Evolutionary conservation across 2,329 filamentous ascomycete genomes (phyloP), one percentile per base, ranked within the genome.

Genomic region (Orbilia oligospora): DNA sequence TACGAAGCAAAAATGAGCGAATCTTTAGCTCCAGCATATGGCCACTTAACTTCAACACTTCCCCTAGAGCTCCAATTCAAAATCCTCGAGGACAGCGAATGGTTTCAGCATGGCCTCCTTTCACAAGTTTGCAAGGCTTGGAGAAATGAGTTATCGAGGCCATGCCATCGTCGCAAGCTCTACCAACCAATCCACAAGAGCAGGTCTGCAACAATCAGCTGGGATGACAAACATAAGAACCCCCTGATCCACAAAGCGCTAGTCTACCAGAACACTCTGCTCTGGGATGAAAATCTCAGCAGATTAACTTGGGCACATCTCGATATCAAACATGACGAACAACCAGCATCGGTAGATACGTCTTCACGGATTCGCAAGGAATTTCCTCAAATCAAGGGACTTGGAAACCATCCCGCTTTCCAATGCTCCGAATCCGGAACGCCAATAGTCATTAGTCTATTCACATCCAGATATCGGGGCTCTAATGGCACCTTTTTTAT

Each of bases 51-150:
- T 20, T 55, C 41, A 18, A 48, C 38, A 22, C 58, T 77, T 12
- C 73, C 73, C 1, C 9, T 71, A 14, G 73, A 77, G 51, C 49
- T 77, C 1, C 73, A 77, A 64, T 71, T 68, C 46, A 55, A 63
- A n/a, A 71, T 77, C 20, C 73, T 77, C 33, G 61, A 67, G 27
- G 51, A 44, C 12, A 67, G 58, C 27, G 67, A 71, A 63, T 77
- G 73, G 73, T 64, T 67, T 56, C 73, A 77, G 53, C 73, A 71
- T 22, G 49, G 41, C 5, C 41, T 56, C 16, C 61, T 77, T 5
- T 71, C 73, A 9, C 67, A 71, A 30, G 73, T 77, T 22, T 77
- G 73, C 61, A 71, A 56, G 22, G 61, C 61, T 53, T 77, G 73
- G 73, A 69, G 63, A 6, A 16, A 48, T 30, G 61, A 71, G 12